Percentiles rank a stretch among this genome's conserved stretches.
These are phyloP conservation scores for Dryas integrifolia DNA, from an alignment of 331 rosid genomes.

Conservation along the genomic window DNA sequence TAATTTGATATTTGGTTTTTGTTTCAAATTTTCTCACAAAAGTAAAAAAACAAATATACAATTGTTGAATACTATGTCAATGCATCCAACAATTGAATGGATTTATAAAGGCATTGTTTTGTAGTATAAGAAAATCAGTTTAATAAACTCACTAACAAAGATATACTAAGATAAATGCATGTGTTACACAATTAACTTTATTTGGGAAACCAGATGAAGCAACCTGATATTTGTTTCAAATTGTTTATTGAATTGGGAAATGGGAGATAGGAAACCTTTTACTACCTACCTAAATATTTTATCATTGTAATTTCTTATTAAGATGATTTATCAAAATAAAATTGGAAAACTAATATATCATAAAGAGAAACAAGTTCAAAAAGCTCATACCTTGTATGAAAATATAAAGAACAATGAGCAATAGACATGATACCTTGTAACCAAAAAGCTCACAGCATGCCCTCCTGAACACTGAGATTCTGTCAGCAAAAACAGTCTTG, in stretches of 20 bases:
- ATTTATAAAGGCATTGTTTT: not conserved
- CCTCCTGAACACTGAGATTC: constrained; percentile 91
- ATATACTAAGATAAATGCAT: not conserved
- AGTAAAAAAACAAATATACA: too few relatives aligned
- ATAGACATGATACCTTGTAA: constrained; percentile 60
- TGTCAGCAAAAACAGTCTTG: constrained; percentile 94
- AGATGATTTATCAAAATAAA: not conserved
- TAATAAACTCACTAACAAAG: not conserved
- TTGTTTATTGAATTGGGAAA: not conserved
- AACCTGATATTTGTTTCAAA: not conserved
- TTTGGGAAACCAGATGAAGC: not conserved
- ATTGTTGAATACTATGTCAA: not conserved
- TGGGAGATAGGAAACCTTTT: not conserved
- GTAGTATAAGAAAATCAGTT: not conserved
- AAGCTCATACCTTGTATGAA: not conserved
- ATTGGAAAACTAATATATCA: not conserved
- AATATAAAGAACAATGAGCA: not conserved
- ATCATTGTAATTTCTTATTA: not conserved
- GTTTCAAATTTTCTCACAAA: too few relatives aligned
- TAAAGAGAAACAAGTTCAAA: too few relatives aligned
- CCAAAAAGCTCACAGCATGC: constrained; percentile 98
- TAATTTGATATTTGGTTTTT: too few relatives aligned
- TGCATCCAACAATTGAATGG: not conserved
- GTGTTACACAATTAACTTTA: not conserved
- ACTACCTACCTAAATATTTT: not conserved